Percentiles rank a stretch among this genome's conserved stretches.
Conservation (phyloP, 495 filamentous ascomycete species). For the Friedmanniomyces simplex region DNA sequence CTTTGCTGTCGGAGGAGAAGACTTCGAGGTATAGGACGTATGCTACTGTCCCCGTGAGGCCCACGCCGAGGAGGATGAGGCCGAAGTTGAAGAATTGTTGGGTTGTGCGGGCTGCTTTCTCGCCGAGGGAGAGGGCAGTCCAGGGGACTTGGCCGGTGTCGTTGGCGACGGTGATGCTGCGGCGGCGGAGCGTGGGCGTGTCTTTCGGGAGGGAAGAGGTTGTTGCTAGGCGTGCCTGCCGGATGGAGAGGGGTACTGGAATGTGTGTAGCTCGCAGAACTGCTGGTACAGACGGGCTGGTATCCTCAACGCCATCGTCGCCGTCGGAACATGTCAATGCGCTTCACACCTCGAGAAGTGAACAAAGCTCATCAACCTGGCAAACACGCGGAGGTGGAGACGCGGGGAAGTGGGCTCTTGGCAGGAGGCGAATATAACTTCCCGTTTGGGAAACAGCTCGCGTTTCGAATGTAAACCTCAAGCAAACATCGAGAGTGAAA, state of each 20-base stretch:
- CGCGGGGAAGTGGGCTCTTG: no score
- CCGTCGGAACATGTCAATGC: neutral
- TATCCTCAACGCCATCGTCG: neutral
- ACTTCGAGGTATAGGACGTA: constrained; percentile 79
- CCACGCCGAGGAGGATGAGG: constrained; percentile 62
- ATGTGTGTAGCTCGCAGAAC: neutral
- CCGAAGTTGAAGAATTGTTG: constrained; percentile 85
- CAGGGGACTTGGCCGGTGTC: constrained; percentile 75
- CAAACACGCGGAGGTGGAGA: no score
- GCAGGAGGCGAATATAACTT: no score
- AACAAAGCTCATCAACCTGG: no score
- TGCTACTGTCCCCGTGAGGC: constrained; percentile 50
- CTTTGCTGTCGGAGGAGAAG: constrained; percentile 74
- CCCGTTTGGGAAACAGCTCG: no score
- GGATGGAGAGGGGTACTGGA: neutral
- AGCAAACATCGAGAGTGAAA: no score
- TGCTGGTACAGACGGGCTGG: neutral
- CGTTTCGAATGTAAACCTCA: no score
- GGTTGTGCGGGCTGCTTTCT: constrained; percentile 77
- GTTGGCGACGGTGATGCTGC: constrained; percentile 60
- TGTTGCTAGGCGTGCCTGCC: constrained; percentile 7
- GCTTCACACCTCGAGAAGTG: no score
- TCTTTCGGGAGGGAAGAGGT: constrained; percentile 3
- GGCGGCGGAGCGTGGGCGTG: constrained; percentile 10
- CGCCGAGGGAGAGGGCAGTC: constrained; percentile 57